Evolutionary conservation across 2,329 filamentous ascomycete species (phyloP), one percentile per base, ranked within the genome.

Genomic region (Aspergillus puulaauensis): DNA sequence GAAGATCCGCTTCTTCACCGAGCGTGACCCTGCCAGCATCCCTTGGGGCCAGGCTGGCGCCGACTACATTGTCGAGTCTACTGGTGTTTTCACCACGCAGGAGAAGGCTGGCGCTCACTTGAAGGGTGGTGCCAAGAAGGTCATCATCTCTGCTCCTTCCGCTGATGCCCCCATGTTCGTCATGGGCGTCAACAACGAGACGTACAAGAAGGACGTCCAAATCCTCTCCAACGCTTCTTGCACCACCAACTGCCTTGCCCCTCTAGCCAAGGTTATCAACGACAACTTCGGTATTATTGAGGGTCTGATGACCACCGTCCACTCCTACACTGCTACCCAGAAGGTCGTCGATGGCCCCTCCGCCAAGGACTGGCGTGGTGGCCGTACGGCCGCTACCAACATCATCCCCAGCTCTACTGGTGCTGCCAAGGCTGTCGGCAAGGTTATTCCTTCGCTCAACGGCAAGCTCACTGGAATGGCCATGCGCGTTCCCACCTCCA

Each of bases 401-500:
- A 98, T 98, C 86, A 98, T 99, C 76, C 95, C 95, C 81, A 91
- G 88, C 85, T 96, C 91, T 87, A 99, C 95, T 68, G 95, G 95
- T 88, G 95, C 95, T 80, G 95, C 95, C 79, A 99, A 99, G 91
- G 95, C 95, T 77, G 95, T 99, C 83, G 95, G 95, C 83, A 99
- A 99, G 90, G 95, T 98, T 84, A 98, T 98, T 75, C 95, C 95
- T 71, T 83, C 86, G 70, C 88, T 99, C 70, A 98, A 98, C 83
- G 95, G 95, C 87, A 99, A 99, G 89, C 91, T 98, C 69, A 99
- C 95, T 68, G 95, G 95, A 83, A 98, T 99, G 95, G 86, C 95
- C 74, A 95, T 99, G 90, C 95, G 95, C 90, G 93, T 99, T 60
- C 95, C 95, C 70, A 98, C 95, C 70, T 81, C 91, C 85, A 98